A percentile compares a stretch with the other conserved stretches of the same genome.
These are phyloP conservation scores for Pseudogymnoascus sp. DNA, from an alignment of 2,329 filamentous ascomycete genomes.

Conservation along the genomic window DNA sequence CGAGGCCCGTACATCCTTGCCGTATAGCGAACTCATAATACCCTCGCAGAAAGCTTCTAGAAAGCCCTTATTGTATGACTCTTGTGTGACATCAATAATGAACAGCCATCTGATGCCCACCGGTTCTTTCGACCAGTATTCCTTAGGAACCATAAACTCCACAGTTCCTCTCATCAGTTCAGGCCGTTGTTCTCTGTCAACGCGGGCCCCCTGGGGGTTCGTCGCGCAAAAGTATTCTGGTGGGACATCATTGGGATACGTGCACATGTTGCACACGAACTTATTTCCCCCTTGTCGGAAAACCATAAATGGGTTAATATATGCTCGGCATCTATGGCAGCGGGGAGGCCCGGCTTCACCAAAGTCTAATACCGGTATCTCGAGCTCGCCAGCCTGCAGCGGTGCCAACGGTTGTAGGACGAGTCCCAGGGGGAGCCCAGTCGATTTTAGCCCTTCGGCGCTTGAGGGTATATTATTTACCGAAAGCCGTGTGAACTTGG, in stretches of 20 bases:
- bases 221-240: constrained; percentile 90
- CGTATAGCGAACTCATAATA: constrained; percentile 77
- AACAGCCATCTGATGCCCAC: constrained; percentile 84
- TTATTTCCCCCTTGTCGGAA: constrained; percentile 92
- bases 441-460: constrained; percentile 69
- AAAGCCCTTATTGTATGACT: constrained; percentile 84
- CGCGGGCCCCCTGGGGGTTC: constrained; percentile 74
- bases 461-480: constrained; percentile 88
- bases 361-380: constrained; percentile 90
- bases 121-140: constrained; percentile 95
- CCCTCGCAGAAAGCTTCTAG: constrained; percentile 85
- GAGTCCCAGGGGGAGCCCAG: constrained; percentile 77
- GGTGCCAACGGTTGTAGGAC: constrained; percentile 81
- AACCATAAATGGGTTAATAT: constrained; percentile 99
- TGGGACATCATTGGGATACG: constrained; percentile 89
- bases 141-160: constrained; percentile 93
- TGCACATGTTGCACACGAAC: constrained; percentile 97
- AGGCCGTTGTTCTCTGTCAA: constrained; percentile 80
- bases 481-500: constrained; percentile 84
- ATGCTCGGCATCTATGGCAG: constrained; percentile 86
- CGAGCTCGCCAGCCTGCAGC: constrained; percentile 73
- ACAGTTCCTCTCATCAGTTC: constrained; percentile 89
- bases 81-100: constrained; percentile 85
- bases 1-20: constrained; percentile 44
- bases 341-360: constrained; percentile 82